A percentile compares a stretch with the other conserved stretches of the same genome.
phyloP scores from a whole-genome alignment of 2,329 filamentous ascomycete species.

The Penicillium sp. region DNA sequence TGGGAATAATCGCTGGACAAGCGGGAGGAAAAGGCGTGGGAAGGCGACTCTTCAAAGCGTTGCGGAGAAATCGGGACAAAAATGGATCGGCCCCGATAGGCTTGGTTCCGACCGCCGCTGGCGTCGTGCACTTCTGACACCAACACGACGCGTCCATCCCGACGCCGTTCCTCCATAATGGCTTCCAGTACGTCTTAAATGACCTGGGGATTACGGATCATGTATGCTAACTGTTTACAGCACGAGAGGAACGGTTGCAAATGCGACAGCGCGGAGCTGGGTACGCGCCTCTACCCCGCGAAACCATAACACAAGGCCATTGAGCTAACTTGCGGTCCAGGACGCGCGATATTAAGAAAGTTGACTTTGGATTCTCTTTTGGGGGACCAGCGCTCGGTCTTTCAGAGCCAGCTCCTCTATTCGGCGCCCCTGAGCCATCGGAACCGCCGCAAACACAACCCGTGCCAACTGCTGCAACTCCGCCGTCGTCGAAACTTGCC shows the following conservation, averaged over 20 bases:
- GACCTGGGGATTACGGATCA: background rate
- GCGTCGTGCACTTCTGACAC: slow-evolving; percentile 20
- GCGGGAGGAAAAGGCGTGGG: background rate
- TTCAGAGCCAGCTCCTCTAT: slow-evolving; percentile 26
- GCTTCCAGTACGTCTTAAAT: slow-evolving; percentile 36
- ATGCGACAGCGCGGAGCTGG: slow-evolving; percentile 58
- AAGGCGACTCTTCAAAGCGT: slow-evolving; percentile 8
- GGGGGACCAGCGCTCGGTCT: slow-evolving; percentile 29
- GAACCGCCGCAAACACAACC: slow-evolving; percentile 20
- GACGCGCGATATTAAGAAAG: slow-evolving; percentile 47
- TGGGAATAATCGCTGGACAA: slow-evolving; percentile 4
- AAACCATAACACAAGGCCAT: slow-evolving; percentile 24
- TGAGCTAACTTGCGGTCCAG: slow-evolving; percentile 31
- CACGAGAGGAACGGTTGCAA: slow-evolving; percentile 54
- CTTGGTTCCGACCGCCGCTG: slow-evolving; percentile 20
- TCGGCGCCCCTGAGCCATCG: slow-evolving; percentile 17
- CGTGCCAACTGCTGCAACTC: slow-evolving; percentile 13
- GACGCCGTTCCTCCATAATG: slow-evolving; percentile 37
- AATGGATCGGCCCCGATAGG: slow-evolving; percentile 25
- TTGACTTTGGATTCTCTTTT: slow-evolving; percentile 53
- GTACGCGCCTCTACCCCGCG: slow-evolving; percentile 43
- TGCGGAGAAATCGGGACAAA: slow-evolving; percentile 29
- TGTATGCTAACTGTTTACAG: slow-evolving; percentile 30
- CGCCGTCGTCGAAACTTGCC: slow-evolving; percentile 14
- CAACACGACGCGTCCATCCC: slow-evolving; percentile 35